phyloP scores from a whole-genome alignment of 2,329 filamentous ascomycete species.

The Rachicladosporium sp. region DNA sequence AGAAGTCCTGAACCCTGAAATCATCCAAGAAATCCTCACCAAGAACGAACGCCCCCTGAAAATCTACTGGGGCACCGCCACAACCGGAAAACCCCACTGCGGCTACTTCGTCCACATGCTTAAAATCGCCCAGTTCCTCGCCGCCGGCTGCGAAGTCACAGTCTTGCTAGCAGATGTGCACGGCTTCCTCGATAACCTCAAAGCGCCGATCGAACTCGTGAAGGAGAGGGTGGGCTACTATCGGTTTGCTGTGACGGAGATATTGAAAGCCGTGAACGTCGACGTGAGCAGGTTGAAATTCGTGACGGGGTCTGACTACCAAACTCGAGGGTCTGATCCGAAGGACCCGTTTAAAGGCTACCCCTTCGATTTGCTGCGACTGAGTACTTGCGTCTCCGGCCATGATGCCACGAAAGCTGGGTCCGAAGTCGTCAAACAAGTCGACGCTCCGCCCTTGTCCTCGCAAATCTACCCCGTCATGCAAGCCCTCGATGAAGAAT shows the following conservation, averaged over 20 bases:
- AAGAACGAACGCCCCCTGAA: constrained; percentile 54
- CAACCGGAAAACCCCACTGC: constrained; percentile 76
- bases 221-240: constrained; percentile 76
- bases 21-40: constrained; percentile 60
- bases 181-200: constrained; percentile 49
- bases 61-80: constrained; percentile 86
- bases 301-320: constrained; percentile 55
- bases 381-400: constrained; percentile 58
- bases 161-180: constrained; percentile 38
- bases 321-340: constrained; percentile 38
- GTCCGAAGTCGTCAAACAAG: constrained; percentile 89
- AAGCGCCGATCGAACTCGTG: constrained; percentile 74
- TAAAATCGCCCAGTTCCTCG: constrained; percentile 80
- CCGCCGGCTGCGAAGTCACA: constrained; percentile 61
- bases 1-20: constrained; percentile 73
- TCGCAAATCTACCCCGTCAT: constrained; percentile 76
- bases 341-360: constrained; percentile 53
- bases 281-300: constrained; percentile 69
- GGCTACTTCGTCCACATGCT: constrained; percentile 82
- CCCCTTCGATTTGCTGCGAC: constrained; percentile 76
- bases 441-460: constrained; percentile 58
- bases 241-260: constrained; percentile 57
- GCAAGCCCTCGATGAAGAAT: constrained; percentile 82
- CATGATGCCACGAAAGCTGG: constrained; percentile 83
- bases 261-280: constrained; percentile 67